Evolutionary conservation across 345 rosid species (phyloP).

Genomic region (Toxicodendron radicans): DNA sequence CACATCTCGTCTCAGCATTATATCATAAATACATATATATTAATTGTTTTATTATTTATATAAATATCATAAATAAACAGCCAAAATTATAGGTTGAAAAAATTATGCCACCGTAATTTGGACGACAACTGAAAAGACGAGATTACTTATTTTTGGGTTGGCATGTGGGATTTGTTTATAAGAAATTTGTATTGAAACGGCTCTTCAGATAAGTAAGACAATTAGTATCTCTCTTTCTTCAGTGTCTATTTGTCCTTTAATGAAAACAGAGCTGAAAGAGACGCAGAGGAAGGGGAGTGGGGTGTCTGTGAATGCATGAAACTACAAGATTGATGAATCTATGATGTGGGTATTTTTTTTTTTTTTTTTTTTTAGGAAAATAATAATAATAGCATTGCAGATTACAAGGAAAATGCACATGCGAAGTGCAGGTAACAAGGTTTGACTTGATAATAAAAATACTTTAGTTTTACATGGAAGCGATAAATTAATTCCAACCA

Average conservation of each 20-base stretch:
- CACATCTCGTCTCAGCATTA: too few relatives aligned
- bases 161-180: too few relatives aligned
- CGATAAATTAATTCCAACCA: not conserved
- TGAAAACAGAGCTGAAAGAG: not conserved
- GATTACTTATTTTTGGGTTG: too few relatives aligned
- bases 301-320: constrained; percentile 8
- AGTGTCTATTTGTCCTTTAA: not conserved
- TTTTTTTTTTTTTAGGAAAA: not conserved
- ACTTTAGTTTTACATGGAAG: constrained; percentile 6
- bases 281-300: not conserved
- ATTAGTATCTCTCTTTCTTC: not conserved
- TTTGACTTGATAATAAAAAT: constrained; percentile 32
- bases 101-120: too few relatives aligned
- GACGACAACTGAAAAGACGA: not conserved
- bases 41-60: too few relatives aligned
- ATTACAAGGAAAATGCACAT: constrained; percentile 46
- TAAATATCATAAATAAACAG: not conserved
- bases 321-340: constrained; percentile 21
- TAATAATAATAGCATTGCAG: constrained; percentile 8
- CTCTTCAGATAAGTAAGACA: not conserved
- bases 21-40: too few relatives aligned
- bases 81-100: not conserved
- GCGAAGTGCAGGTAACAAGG: constrained; percentile 32
- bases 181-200: not conserved
- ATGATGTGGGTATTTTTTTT: not conserved